Evolutionary conservation across 495 filamentous ascomycete species (phyloP), one percentile per base, ranked within the genome.

Genomic region (Penicillium maclennaniae): DNA sequence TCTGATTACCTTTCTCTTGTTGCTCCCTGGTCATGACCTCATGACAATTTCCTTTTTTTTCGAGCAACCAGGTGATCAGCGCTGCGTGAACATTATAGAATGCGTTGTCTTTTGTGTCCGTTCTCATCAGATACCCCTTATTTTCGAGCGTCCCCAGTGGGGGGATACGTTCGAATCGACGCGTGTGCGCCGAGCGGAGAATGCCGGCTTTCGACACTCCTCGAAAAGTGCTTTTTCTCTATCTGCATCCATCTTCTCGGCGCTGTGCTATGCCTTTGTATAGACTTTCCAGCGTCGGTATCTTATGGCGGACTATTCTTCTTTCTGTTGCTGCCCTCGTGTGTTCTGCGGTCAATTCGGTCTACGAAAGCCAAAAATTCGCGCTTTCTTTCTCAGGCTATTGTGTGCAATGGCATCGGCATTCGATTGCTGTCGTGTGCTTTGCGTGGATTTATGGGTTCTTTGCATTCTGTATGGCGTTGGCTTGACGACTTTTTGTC

Each of bases 71-170:
- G 61, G 62, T 70, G 73, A 61, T 74, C 73, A 64, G 73, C 69
- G 74, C 77, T 79, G 77, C 78, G 77, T 78, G 83, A 81, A 87
- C 82, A 82, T 75, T 73, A 87, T 88, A 89, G 86, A 89, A 77
- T 85, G 84, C 85, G 84, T 87, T 87, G 79, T 76, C 77, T 84
- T 86, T 70, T 68, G 55, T 68, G 69, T 72, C 70, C 73, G 75
- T 69, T 77, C 72, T 69, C 66, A 72, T 72, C 73, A 80, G 78
- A 83, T 85, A 84, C 83, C 82, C 80, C 63, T 70, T 70, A 60
- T 70, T 67, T 71, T 71, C 68, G 66, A 69, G 64, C 69, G 65
- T 69, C 58, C 62, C 56, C 53, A 40, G 25, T 55, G 47, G 63
- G 69, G 72, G 70, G 69, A 58, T 6, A 70, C 60, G 69, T 64